A percentile compares a stretch with the other conserved stretches of the same genome.
phyloP scores from a whole-genome alignment of 169 alveolate genomes.

The Cryptosporidium bovis region DNA sequence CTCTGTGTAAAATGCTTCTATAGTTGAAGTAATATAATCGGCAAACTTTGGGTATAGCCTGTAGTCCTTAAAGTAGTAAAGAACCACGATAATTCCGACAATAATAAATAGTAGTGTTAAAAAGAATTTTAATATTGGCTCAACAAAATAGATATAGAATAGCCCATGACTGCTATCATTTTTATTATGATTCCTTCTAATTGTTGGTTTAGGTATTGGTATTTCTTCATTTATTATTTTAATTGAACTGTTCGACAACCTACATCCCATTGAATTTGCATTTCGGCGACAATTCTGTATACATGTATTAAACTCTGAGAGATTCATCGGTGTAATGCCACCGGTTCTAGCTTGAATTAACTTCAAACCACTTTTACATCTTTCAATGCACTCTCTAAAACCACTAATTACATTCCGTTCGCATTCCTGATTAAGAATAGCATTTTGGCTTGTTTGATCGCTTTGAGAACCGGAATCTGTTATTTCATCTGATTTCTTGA shows the following conservation, averaged over 20 bases:
- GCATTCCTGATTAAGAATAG: slow-evolving; percentile 1
- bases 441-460: not conserved
- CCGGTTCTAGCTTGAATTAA: slow-evolving; percentile 31
- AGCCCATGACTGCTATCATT: slow-evolving; percentile 20
- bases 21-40: slow-evolving; percentile 32
- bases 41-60: slow-evolving; percentile 51
- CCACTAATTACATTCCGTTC: slow-evolving; percentile 31
- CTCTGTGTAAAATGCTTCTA: slow-evolving; percentile 69
- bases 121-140: slow-evolving; percentile 28
- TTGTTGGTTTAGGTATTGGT: slow-evolving; percentile 60
- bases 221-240: slow-evolving; percentile 62
- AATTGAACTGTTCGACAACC: slow-evolving; percentile 20
- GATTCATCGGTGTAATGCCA: slow-evolving; percentile 50
- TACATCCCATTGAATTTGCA: slow-evolving; percentile 54
- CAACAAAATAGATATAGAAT: slow-evolving; percentile 28
- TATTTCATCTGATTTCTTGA: too few species aligned
- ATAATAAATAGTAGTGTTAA: slow-evolving; percentile 23
- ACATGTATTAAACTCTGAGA: slow-evolving; percentile 66
- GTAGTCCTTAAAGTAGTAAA: slow-evolving; percentile 59
- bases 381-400: slow-evolving; percentile 56
- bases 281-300: slow-evolving; percentile 23
- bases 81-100: slow-evolving; percentile 49
- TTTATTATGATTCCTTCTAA: slow-evolving; percentile 37
- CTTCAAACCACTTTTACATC: slow-evolving; percentile 30
- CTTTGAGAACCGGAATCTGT: slow-evolving; percentile 2